Percentiles rank a stretch among this genome's conserved stretches.
Evolutionary conservation across 140 eudicot genomes (phyloP).

Genomic region (Senecio squalidus): DNA sequence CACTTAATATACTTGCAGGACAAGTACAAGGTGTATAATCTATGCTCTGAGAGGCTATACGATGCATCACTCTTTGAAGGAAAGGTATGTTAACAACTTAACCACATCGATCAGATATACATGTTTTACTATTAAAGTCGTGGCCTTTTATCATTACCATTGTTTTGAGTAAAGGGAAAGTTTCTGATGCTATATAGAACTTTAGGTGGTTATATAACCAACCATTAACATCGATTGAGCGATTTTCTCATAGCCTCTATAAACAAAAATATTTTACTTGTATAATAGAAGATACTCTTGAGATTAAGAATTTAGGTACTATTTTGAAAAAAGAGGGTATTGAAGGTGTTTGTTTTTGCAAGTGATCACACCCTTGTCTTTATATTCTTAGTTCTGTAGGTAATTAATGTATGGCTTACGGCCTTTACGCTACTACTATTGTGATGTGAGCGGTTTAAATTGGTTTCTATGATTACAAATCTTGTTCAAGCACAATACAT

Average conservation of each 20-base stretch:
- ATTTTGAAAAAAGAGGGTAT: not conserved
- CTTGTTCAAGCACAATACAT: no score
- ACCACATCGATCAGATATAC: not conserved
- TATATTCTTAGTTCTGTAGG: not conserved
- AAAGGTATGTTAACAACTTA: slow-evolving; percentile 46
- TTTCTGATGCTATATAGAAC: not conserved
- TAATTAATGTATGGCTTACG: no score
- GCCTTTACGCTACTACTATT: no score
- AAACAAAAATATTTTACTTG: not conserved
- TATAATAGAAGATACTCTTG: not conserved
- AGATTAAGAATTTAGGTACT: slow-evolving; percentile 1
- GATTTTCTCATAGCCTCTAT: slow-evolving; percentile 10
- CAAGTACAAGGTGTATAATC: slow-evolving; percentile 96
- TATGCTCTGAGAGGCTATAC: slow-evolving; percentile 89
- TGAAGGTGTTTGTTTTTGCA: not conserved
- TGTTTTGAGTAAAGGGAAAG: not conserved
- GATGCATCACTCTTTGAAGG: slow-evolving; percentile 96
- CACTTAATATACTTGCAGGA: no score
- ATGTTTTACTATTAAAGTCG: not conserved
- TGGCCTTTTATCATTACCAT: not conserved
- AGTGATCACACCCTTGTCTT: no score
- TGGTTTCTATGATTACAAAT: no score
- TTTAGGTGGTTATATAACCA: not conserved
- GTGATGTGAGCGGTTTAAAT: no score
- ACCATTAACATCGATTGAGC: not conserved